Conservation (phyloP, 129 eudicot species). For the Centrapalus pauciflorus region DNA sequence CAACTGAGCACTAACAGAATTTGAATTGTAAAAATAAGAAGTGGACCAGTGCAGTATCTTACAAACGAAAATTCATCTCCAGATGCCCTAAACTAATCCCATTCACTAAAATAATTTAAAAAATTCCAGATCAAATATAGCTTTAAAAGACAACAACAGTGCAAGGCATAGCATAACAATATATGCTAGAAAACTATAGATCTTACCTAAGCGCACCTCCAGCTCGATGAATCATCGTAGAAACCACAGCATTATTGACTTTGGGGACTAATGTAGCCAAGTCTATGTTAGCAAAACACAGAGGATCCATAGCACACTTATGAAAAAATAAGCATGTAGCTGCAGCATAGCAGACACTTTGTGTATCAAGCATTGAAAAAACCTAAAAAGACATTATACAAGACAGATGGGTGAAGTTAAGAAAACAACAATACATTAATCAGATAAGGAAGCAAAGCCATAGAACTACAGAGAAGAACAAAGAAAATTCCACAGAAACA, state of each 20-base stretch:
- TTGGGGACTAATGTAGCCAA: constrained; percentile 62
- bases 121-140: not conserved
- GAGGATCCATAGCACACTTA: constrained; percentile 73
- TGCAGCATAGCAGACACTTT: constrained; percentile 65
- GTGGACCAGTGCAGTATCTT: not conserved
- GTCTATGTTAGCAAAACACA: constrained; percentile 69
- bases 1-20: not conserved
- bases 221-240: constrained; percentile 80
- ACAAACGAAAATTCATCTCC: not conserved
- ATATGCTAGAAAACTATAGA: not conserved
- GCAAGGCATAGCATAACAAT: not conserved
- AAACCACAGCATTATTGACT: constrained; percentile 71
- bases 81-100: not conserved
- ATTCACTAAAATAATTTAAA: not conserved
- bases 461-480: no score
- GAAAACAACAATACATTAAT: not conserved
- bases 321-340: constrained; percentile 71
- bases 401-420: not conserved
- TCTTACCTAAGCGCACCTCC: constrained; percentile 56
- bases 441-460: constrained; percentile 5
- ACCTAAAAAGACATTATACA: constrained; percentile 32
- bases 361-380: constrained; percentile 71
- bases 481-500: no score
- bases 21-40: not conserved
- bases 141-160: not conserved